A percentile compares a stretch with the other conserved stretches of the same genome.
phyloP scores from a whole-genome alignment of 2,329 filamentous ascomycete genomes.

The Pseudogymnoascus sp. region DNA sequence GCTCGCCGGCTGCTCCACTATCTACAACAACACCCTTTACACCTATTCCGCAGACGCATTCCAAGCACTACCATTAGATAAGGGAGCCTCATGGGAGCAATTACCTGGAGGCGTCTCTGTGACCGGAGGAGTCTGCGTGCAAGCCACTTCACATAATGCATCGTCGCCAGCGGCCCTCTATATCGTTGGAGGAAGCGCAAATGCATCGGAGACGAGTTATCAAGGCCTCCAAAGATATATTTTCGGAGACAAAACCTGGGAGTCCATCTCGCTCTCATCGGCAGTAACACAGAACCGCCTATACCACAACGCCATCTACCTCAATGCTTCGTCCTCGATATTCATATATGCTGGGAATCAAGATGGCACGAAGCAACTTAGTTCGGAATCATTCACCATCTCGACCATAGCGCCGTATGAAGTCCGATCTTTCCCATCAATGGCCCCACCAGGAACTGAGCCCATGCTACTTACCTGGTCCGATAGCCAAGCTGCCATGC shows the following conservation, averaged over 20 bases:
- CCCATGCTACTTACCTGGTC: slow-evolving; percentile 73
- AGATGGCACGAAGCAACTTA: slow-evolving; percentile 47
- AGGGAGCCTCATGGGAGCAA: slow-evolving; percentile 63
- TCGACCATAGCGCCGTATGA: slow-evolving; percentile 54
- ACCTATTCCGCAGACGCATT: slow-evolving; percentile 70
- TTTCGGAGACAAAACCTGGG: slow-evolving; percentile 49
- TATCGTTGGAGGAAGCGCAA: slow-evolving; percentile 65
- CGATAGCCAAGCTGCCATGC: slow-evolving; percentile 57
- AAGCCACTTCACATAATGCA: slow-evolving; percentile 50
- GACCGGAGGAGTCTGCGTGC: slow-evolving; percentile 68
- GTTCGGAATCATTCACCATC: slow-evolving; percentile 69
- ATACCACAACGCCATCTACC: slow-evolving; percentile 67
- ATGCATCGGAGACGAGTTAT: slow-evolving; percentile 45
- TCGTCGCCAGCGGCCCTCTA: slow-evolving; percentile 57
- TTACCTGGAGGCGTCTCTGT: slow-evolving; percentile 60
- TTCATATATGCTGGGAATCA: slow-evolving; percentile 73
- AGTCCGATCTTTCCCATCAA: slow-evolving; percentile 49
- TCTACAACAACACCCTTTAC: slow-evolving; percentile 77
- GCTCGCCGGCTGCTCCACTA: slow-evolving; percentile 71
- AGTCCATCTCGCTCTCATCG: slow-evolving; percentile 38
- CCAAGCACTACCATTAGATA: slow-evolving; percentile 58
- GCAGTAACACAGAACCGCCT: slow-evolving; percentile 48
- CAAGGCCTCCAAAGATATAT: slow-evolving; percentile 65
- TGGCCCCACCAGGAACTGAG: slow-evolving; percentile 51
- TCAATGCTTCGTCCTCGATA: slow-evolving; percentile 61